Evolutionary conservation across 768 basidiomycete genomes (phyloP).

Genomic region (Cystobasidium onofrii): DNA sequence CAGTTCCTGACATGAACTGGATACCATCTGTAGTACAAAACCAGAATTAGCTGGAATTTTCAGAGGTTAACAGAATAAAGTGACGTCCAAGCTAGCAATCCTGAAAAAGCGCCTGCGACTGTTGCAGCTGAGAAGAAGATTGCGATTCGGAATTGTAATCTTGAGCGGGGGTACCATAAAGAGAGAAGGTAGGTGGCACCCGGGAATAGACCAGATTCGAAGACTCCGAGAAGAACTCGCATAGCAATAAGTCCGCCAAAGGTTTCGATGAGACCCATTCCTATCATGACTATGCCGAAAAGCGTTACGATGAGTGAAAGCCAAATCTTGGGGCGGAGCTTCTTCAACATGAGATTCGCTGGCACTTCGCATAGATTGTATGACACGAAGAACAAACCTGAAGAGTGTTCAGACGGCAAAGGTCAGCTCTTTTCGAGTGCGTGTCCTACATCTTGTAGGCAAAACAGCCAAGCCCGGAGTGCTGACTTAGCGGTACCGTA

Average conservation of each 20-base stretch:
- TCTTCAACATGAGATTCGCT: slow-evolving; percentile 38
- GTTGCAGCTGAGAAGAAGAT: slow-evolving; percentile 41
- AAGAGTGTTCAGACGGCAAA: neutral
- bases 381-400: neutral
- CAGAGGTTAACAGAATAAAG: too few species aligned
- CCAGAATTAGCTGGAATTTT: too few species aligned
- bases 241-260: slow-evolving; percentile 38
- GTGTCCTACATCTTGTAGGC: too few species aligned
- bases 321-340: slow-evolving; percentile 34
- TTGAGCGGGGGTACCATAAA: slow-evolving; percentile 35
- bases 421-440: too few species aligned
- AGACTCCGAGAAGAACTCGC: slow-evolving; percentile 35
- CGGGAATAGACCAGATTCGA: slow-evolving; percentile 28
- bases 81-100: too few species aligned
- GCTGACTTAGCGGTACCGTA: neutral
- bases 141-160: slow-evolving; percentile 37
- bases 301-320: slow-evolving; percentile 32
- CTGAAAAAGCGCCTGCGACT: slow-evolving; percentile 33
- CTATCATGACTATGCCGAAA: slow-evolving; percentile 34
- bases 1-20: slow-evolving; percentile 37
- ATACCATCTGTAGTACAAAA: slow-evolving; percentile 40
- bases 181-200: slow-evolving; percentile 30
- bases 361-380: slow-evolving; percentile 36
- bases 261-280: slow-evolving; percentile 2
- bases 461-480: too few species aligned